Evolutionary conservation across 805 yeast species (phyloP).

Genomic region (Wickerhamomyces hampshirensis): DNA sequence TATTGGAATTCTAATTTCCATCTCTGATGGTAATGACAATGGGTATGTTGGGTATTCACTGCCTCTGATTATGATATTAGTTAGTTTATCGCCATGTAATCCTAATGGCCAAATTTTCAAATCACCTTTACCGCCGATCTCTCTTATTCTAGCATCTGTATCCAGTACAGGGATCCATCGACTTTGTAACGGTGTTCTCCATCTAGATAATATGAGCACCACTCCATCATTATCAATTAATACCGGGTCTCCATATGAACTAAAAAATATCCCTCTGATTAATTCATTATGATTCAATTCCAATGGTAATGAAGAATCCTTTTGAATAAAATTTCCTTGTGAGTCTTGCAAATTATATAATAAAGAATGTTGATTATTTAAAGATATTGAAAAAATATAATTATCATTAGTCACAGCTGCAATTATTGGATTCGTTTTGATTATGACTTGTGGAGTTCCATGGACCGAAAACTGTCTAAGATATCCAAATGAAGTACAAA

Average conservation of each 20-base stretch:
- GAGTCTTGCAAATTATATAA: conserved; percentile 40
- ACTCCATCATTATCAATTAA: conserved; percentile 75
- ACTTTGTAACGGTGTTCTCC: conserved; percentile 75
- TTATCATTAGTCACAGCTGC: conserved; percentile 33
- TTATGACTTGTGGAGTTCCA: conserved; percentile 70
- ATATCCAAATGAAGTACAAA: conserved; percentile 75
- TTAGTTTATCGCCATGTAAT: conserved; percentile 60
- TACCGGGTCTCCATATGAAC: conserved; percentile 87
- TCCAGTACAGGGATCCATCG: conserved; percentile 85
- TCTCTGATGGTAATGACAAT: conserved; percentile 74
- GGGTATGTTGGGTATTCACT: conserved; percentile 76
- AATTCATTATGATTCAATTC: conserved; percentile 23
- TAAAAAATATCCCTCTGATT: conserved; percentile 73
- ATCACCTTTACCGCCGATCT: conserved; percentile 45
- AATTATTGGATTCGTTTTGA: conserved; percentile 68
- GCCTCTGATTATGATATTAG: conserved; percentile 73
- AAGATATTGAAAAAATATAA: conserved; percentile 28
- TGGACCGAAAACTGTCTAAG: conserved; percentile 63
- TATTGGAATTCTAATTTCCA: conserved; percentile 67
- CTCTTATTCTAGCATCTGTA: conserved; percentile 39
- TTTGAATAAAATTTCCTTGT: conserved; percentile 42
- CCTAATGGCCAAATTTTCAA: conserved; percentile 89
- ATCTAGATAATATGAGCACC: conserved; percentile 62
- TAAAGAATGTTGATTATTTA: conserved; percentile 27
- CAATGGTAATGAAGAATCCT: conserved; percentile 44